Evolutionary conservation across 306 rosid genomes (phyloP), one percentile per base, ranked within the genome.

Genomic region (Elaeagnus macrophylla): DNA sequence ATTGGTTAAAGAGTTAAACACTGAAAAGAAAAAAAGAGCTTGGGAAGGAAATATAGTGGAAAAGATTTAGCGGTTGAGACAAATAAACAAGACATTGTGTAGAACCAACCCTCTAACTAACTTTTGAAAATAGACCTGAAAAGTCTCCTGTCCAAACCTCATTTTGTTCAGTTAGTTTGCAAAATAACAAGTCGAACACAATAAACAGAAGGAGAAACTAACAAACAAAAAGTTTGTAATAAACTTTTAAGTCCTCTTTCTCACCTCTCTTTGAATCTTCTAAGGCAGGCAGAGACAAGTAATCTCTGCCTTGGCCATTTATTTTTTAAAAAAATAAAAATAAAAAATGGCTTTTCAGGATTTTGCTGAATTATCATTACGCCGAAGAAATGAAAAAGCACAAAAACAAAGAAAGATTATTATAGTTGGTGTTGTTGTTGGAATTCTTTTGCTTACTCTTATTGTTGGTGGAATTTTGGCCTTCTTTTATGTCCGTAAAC

Each of bases 301-400:
- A 25, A 36, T 12, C 93, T 91, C 96, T 87, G 95, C 96, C 99
- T 87, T 84, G 71, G 89, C 54, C 41, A 15, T 54, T 45, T n/a
- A 14, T 13, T 47, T 43, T n/a, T n/a, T n/a, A n/a, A n/a, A n/a
- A n/a, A n/a, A n/a, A n/a, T n/a, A n/a, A n/a, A n/a, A n/a, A n/a
- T n/a, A n/a, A 6, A 10, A 32, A 9, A 35, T 40, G 2, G 40
- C 85, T 87, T 87, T 91, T 56, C 96, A 91, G 51, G 99, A 91
- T 73, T 91, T 91, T 49, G 95, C 87, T 42, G 74, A 76, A 56
- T 78, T 91, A 57, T 38, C 85, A 0, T 93, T 87, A 60, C 72
- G 85, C 12, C 72, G 96, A 12, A 81, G 57, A 44, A 73, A 71
- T 0, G 93, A 83, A 72, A 75, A 65, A 42, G 77, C 58, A 16